These are phyloP conservation scores for Fusarium ambrosium DNA, from an alignment of 2,329 filamentous ascomycete species.

Conservation along the genomic window DNA sequence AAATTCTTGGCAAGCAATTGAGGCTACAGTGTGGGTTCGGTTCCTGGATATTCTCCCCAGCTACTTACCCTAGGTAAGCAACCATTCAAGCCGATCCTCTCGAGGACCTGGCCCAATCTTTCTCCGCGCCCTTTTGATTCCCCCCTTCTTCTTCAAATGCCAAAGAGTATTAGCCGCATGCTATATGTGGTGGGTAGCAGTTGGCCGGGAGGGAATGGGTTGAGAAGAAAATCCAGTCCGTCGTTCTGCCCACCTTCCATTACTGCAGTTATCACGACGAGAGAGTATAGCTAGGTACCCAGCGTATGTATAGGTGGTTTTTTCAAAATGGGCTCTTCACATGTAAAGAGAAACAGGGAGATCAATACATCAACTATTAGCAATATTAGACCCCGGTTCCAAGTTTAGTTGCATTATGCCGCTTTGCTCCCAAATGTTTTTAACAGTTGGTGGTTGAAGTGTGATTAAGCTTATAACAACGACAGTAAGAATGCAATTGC, in stretches of 20 bases:
- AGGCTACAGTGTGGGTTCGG: neutral
- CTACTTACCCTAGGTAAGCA: neutral
- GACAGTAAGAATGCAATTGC: neutral
- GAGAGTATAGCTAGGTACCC: neutral
- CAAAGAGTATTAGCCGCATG: neutral
- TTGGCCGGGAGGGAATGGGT: neutral
- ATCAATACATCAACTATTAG: neutral
- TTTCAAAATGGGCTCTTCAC: neutral
- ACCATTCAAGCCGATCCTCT: neutral
- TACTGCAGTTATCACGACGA: neutral
- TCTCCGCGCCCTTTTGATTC: neutral
- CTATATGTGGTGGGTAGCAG: neutral
- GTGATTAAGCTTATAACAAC: neutral
- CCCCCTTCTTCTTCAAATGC: neutral
- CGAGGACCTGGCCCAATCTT: neutral
- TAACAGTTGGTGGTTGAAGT: neutral
- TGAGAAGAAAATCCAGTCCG: neutral
- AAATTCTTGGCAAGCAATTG: neutral
- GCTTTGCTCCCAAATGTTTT: neutral
- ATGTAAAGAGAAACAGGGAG: neutral
- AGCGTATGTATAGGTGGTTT: neutral
- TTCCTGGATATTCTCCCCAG: neutral
- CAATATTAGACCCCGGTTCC: neutral
- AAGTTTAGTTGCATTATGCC: neutral
- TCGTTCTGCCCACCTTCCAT: neutral